Conservation (phyloP, 805 yeast species). For the Monosporozyma siamensis region DNA sequence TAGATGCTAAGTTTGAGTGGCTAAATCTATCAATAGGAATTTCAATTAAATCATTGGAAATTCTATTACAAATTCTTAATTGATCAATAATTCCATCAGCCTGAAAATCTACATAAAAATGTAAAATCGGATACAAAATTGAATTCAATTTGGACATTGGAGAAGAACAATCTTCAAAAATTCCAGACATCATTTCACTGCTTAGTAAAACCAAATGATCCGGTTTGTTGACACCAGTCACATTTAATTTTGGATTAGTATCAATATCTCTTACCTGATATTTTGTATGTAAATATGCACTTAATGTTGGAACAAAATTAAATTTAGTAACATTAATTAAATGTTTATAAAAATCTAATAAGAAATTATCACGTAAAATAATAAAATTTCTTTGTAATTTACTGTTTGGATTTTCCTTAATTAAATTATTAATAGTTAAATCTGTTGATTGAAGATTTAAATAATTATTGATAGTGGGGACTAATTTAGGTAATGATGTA, state of each 20-base stretch:
- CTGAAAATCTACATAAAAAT: too few species aligned
- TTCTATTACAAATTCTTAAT: too few species aligned
- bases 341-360: constrained; percentile 15
- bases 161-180: constrained; percentile 9
- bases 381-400: constrained; percentile 13
- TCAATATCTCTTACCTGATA: neutral
- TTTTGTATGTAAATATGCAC: constrained; percentile 3
- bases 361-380: constrained; percentile 13
- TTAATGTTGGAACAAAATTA: constrained; percentile 10
- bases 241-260: neutral
- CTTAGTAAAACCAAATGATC: neutral
- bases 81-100: too few species aligned
- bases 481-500: neutral
- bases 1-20: neutral
- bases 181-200: neutral
- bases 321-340: constrained; percentile 10
- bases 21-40: too few species aligned
- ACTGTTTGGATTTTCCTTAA: constrained; percentile 13
- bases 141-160: constrained; percentile 11
- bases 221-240: too few species aligned
- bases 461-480: neutral
- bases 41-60: neutral
- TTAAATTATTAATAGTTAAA: constrained; percentile 12
- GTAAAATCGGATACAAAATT: constrained; percentile 1
- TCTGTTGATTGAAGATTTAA: constrained; percentile 6